Conservation (phyloP, 768 basidiomycete genomes). For the Psilocybe cyanescens region DNA sequence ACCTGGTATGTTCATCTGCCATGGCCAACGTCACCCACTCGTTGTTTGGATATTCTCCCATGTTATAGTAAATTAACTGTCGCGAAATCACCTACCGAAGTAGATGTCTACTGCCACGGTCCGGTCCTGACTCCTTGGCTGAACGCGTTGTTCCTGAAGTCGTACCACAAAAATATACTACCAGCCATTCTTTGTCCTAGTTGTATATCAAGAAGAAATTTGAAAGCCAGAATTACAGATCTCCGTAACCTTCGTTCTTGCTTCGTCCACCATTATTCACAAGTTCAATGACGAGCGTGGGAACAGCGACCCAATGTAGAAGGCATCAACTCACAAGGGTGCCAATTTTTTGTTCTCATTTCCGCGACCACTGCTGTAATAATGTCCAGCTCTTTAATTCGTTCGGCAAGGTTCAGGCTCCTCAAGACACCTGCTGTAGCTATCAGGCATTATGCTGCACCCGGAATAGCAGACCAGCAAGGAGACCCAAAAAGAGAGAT, state of each 20-base stretch:
- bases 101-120: background rate
- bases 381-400: slow-evolving; percentile 47
- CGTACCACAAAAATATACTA: background rate
- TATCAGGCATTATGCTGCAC: slow-evolving; percentile 42
- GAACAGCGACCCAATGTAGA: slow-evolving; percentile 6
- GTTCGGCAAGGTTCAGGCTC: slow-evolving; percentile 32
- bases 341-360: slow-evolving; percentile 4
- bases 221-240: background rate
- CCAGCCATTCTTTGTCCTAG: background rate
- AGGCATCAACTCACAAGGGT: background rate
- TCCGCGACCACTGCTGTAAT: background rate
- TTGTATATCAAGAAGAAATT: background rate
- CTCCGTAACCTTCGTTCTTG: too few species aligned
- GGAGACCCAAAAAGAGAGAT: slow-evolving; percentile 69
- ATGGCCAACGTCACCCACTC: background rate
- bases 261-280: too few species aligned
- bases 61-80: background rate
- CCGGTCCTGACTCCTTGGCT: background rate
- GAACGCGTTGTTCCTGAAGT: too few species aligned
- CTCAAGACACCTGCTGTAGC: slow-evolving; percentile 32
- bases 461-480: slow-evolving; percentile 38
- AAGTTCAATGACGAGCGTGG: background rate
- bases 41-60: background rate
- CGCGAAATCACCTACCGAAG: background rate
- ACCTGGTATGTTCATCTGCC: background rate